Conservation (phyloP, 768 basidiomycete species). For the Russula earlei region DNA sequence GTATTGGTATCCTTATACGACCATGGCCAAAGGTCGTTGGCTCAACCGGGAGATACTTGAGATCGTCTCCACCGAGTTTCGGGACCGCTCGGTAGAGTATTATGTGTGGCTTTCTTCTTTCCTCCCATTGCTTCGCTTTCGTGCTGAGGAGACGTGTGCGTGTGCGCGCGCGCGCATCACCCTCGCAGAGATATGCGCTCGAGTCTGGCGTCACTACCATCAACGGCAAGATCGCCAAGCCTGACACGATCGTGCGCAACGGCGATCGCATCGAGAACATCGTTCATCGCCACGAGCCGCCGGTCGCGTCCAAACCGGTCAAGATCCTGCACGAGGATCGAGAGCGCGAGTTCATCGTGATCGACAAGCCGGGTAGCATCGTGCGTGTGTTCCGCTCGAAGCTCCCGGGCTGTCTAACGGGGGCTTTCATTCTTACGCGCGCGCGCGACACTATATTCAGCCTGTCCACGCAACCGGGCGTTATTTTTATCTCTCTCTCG, state of each 20-base stretch:
- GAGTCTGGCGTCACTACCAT: slow-evolving; percentile 92
- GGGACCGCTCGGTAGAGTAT: slow-evolving; percentile 90
- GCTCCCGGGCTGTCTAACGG: no score
- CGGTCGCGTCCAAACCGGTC: slow-evolving; percentile 77
- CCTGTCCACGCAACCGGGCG: slow-evolving; percentile 90
- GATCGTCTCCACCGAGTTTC: slow-evolving; percentile 88
- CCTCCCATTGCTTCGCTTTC: not conserved
- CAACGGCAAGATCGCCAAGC: slow-evolving; percentile 79
- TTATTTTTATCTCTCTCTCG: slow-evolving; percentile 80
- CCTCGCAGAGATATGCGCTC: slow-evolving; percentile 58
- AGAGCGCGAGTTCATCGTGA: slow-evolving; percentile 77
- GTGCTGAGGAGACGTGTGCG: not conserved
- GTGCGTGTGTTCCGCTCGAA: slow-evolving; percentile 43
- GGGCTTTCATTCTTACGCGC: not conserved
- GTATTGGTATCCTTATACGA: slow-evolving; percentile 91
- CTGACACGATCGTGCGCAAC: slow-evolving; percentile 69
- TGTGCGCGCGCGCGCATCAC: no score
- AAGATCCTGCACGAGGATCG: slow-evolving; percentile 69
- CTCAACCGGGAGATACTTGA: slow-evolving; percentile 80
- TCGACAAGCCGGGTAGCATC: slow-evolving; percentile 95
- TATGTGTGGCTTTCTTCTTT: slow-evolving; percentile 53
- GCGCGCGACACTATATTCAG: no score
- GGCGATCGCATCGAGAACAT: slow-evolving; percentile 94
- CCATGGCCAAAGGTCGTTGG: slow-evolving; percentile 91
- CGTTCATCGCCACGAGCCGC: slow-evolving; percentile 95